These are phyloP conservation scores for Grosmannia huntii DNA, from an alignment of 2,329 filamentous ascomycete genomes.

Conservation along the genomic window DNA sequence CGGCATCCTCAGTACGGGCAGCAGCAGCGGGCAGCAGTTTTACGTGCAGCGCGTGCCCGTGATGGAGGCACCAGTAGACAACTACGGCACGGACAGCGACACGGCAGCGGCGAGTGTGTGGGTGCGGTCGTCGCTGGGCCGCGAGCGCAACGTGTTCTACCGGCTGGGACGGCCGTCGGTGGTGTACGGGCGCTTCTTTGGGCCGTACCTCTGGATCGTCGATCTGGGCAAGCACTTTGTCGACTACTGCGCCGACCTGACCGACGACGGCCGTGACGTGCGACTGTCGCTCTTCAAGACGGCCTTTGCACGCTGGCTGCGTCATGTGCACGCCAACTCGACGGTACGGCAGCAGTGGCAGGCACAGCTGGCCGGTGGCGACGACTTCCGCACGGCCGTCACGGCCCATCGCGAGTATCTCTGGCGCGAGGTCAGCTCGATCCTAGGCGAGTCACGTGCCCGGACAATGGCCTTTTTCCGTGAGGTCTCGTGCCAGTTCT, in stretches of 20 bases:
- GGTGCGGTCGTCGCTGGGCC: conserved; percentile 42
- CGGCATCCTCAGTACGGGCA: conserved; percentile 39
- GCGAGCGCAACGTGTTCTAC: conserved; percentile 45
- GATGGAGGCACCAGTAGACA: conserved; percentile 47
- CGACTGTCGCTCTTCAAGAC: conserved; percentile 44
- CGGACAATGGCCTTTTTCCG: conserved; percentile 37
- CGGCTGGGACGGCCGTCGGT: conserved; percentile 39
- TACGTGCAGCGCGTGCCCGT: conserved; percentile 48
- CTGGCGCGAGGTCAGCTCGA: conserved; percentile 46
- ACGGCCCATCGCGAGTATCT: conserved; percentile 50
- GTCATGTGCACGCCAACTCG: conserved; percentile 27
- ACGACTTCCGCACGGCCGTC: conserved; percentile 52
- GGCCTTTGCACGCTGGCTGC: conserved; percentile 46
- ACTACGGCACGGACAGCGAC: conserved; percentile 40
- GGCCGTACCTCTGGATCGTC: conserved; percentile 57
- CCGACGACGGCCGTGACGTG: conserved; percentile 16
- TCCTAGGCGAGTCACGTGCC: conserved; percentile 20
- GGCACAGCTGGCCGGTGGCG: conserved; percentile 24
- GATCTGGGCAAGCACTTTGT: conserved; percentile 59
- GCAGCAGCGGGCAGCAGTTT: conserved; percentile 7
- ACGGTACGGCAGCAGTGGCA: conserved; percentile 42
- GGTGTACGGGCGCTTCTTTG: conserved; percentile 51
- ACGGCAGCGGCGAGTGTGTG: conserved; percentile 45
- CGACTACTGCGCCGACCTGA: conserved; percentile 42
- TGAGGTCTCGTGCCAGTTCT: background rate